phyloP scores from a whole-genome alignment of 495 filamentous ascomycete species.

The Annulohypoxylon stygium region DNA sequence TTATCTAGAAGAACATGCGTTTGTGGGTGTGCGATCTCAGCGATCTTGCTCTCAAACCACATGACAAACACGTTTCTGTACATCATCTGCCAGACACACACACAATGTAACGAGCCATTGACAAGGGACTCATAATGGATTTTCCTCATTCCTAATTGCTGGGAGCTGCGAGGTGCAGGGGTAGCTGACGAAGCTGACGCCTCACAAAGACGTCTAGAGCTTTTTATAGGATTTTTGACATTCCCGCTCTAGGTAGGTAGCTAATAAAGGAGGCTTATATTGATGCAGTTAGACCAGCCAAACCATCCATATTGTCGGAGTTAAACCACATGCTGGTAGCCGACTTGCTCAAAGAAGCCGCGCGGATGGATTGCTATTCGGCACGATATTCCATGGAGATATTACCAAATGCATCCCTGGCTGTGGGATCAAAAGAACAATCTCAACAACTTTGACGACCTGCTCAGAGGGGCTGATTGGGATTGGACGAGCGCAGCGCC shows the following conservation, averaged over 20 bases:
- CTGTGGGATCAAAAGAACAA: neutral
- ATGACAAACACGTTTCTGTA: conserved; percentile 17
- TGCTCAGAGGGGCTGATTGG: neutral
- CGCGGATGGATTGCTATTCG: neutral
- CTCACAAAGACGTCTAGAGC: conserved; percentile 13
- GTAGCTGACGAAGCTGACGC: conserved; percentile 18
- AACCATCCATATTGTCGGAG: neutral
- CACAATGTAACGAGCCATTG: conserved; percentile 36
- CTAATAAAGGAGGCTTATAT: conserved; percentile 31
- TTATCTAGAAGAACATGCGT: conserved; percentile 10
- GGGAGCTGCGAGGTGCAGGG: conserved; percentile 16
- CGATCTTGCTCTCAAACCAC: conserved; percentile 10
- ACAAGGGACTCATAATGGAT: conserved; percentile 15
- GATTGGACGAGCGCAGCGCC: neutral
- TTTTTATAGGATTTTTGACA: conserved; percentile 13
- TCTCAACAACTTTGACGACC: neutral
- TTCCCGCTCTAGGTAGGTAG: conserved; percentile 24
- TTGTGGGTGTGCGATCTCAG: conserved; percentile 1
- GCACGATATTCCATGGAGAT: neutral
- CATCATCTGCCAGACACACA: conserved; percentile 33
- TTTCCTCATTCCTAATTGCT: neutral
- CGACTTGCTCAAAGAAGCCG: conserved; percentile 8
- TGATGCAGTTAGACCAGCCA: neutral
- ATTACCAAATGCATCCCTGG: conserved; percentile 2
- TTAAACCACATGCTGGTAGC: conserved; percentile 4